A percentile compares a stretch with the other conserved stretches of the same genome.
phyloP scores from a whole-genome alignment of 2,329 filamentous ascomycete genomes.

The Microdochium paspali region DNA sequence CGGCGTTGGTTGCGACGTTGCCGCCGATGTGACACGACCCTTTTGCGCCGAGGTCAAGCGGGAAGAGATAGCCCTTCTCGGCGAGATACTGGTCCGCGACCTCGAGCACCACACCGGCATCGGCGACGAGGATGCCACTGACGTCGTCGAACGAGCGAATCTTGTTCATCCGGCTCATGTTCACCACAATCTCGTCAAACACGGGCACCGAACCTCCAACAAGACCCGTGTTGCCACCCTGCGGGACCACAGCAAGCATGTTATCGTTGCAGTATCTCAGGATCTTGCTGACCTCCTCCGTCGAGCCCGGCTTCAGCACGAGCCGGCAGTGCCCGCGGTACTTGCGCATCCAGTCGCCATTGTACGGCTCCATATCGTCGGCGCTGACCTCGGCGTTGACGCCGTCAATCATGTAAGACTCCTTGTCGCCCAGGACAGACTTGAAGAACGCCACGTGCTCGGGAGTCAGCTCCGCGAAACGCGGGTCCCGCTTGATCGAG shows the following conservation, averaged over 20 bases:
- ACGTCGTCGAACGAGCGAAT: constrained; percentile 90
- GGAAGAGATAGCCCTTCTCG: constrained; percentile 80
- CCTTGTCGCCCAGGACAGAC: constrained; percentile 65
- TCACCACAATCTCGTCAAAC: constrained; percentile 97
- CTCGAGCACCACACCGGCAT: constrained; percentile 88
- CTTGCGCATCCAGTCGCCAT: constrained; percentile 98
- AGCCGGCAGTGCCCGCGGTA: constrained; percentile 85
- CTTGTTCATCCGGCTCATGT: constrained; percentile 79
- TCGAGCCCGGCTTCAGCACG: constrained; percentile 76
- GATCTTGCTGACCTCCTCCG: constrained; percentile 83
- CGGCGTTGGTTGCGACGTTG: constrained; percentile 92
- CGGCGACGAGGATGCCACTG: constrained; percentile 80
- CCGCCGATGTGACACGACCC: constrained; percentile 94
- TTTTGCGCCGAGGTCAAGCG: constrained; percentile 94
- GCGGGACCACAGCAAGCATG: constrained; percentile 85
- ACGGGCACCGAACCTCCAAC: constrained; percentile 94
- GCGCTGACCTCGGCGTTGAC: constrained; percentile 58
- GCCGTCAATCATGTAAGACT: constrained; percentile 76
- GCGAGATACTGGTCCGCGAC: constrained; percentile 78
- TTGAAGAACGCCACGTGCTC: constrained; percentile 82
- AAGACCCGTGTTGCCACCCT: constrained; percentile 93
- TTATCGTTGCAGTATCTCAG: constrained; percentile 93
- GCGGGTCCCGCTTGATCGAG: constrained; percentile 66
- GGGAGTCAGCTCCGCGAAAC: constrained; percentile 62
- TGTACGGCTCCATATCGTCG: constrained; percentile 85